Evolutionary conservation across 129 eudicot genomes (phyloP), one percentile per base, ranked within the genome.

Genomic region (Chrysanthemum lavandulifolium): DNA sequence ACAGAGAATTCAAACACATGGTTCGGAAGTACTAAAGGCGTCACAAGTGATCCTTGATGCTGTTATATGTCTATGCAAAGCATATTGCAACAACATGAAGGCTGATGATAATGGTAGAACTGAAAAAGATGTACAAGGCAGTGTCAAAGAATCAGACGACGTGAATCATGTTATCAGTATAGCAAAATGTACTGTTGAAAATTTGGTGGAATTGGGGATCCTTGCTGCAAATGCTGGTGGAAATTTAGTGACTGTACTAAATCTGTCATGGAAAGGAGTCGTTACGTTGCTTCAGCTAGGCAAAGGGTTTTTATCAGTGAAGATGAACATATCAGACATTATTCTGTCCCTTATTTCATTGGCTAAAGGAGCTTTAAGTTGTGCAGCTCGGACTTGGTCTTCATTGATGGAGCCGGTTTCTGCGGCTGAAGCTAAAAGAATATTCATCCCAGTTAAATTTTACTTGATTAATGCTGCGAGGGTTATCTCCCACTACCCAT

Each of bases 201-300:
- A 73, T 52, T 79, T 94, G 80, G 88, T 87, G 50, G 89, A 94
- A 73, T 67, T 94, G 84, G 97, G 98, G 14, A 67, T 79, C 61
- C 75, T 86, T 79, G 96, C 97, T 49, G 98, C 93, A 62, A 85
- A 84, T 81, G 86, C 83, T 76, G 98, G 98, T 43, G 98, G 98
- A 61, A 86, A 80, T 83, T 82, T 90, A 68, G 98, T 90, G 10
- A 71, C 71, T 67, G 65, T 94, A 47, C 84, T 94, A 48, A 94
- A 94, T 82, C 55, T 87, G 79, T 90, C 98, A 61, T 90, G 98
- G 98, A 94, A 94, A 94, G 97, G 98, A 54, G 98, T 94, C 48
- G 96, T 94, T 72, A 68, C 86, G 16, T 72, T 94, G 81, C 96
- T 90, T 74, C 98, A 94, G 91, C 86, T 94, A 50, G 86, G 83